Base-by-base conservation (phyloP, 352 stramenopile genomes). In the Pythium myriotylum region DNA sequence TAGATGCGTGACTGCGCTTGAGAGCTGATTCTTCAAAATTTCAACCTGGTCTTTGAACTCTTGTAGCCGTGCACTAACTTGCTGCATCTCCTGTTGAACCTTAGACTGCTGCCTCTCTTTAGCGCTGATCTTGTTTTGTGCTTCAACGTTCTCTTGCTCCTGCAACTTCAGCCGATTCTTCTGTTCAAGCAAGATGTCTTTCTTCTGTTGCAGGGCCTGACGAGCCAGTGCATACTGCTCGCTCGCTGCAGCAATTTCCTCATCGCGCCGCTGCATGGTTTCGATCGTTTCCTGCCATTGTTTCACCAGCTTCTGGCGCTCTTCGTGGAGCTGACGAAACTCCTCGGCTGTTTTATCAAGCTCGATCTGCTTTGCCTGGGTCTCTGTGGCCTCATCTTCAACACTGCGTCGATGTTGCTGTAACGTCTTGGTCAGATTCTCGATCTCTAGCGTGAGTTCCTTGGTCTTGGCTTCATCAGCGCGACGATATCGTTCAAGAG, bases 391-490 rank as follows among this genome's bases (percentile, higher is more conserved):
- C 61, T 93, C 84, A 46, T 89, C 77, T 37, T 91, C 84, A n/a
- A 88, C 77, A 27, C 75, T 66, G 22, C 86, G 80, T 61, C 84
- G 89, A 51, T 94, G 90, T 27, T 83, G 74, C 59, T 96, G 77
- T 19, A 96, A 65, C 22, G 84, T 66, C 64, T 94, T 91, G 1
- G 90, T 98, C 27, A 98, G 71, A 43, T 98, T 96, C 68, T 98
- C 95, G 42, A 99, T 91, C 37, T 94, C 85, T 6, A 98, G 73
- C 10, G 72, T 94, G 17, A 98, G 74, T 49, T 98, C 94, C 70
- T 98, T 98, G 63, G 98, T 98, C 54, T 97, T 97, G 54, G 81
- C 72, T 53, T 99, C 95, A 68, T 99, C 96, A 2, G 90, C 91
- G 27, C 93, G 78, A 6, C 89, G 88, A 67, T 98, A 99, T 29